Base-by-base conservation (phyloP, 352 stramenopile genomes). In the Globisporangium yorkense region DNA sequence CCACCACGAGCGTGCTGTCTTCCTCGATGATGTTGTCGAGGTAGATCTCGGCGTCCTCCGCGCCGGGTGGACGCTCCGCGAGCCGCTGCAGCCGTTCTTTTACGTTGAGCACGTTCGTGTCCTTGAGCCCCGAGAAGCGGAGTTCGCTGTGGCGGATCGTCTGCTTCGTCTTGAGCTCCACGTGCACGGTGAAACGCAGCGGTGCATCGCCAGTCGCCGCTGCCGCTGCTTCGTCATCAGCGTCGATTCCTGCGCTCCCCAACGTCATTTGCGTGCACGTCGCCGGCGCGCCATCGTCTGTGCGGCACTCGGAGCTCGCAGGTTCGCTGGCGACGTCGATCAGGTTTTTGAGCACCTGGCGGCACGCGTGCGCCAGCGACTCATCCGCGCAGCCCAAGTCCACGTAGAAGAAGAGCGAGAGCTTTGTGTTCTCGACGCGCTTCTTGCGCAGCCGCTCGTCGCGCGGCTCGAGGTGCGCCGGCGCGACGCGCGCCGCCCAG, bases 391-490 rank as follows among this genome's bases (percentile, higher is more conserved):
- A 94, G 24, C 75, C 66, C 33, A 92, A 48, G 39, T 94, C 84
- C 7, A 92, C 60, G 46, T 92, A 94, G 63, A 90, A 92, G 47
- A 88, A 92, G 8, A 94, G 68, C 45, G 84, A 92, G 10, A 88
- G 41, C 53, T 82, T 84, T 56, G 80, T 92, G n/a, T 37, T 58
- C 8, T 59, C 54, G 20, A 82, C 70, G 10, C 63, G 33, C 54
- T 69, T 65, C 41, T 71, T 68, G 6, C 56, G 63, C 43, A 85
- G 57, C 5, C 62, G 67, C 59, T 77, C 66, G 61, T 88, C 77
- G 13, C 58, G 63, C 2, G 76, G 78, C 33, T 71, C 69, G 43
- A 88, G 56, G 5, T 76, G 67, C 57, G 61, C 57, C 7, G 70
- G 68, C 15, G 69, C 56, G 5, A 89, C 56, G 40, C 81, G 70